Conservation (phyloP, 2,329 filamentous ascomycete species). For the Ilyonectria sp. region DNA sequence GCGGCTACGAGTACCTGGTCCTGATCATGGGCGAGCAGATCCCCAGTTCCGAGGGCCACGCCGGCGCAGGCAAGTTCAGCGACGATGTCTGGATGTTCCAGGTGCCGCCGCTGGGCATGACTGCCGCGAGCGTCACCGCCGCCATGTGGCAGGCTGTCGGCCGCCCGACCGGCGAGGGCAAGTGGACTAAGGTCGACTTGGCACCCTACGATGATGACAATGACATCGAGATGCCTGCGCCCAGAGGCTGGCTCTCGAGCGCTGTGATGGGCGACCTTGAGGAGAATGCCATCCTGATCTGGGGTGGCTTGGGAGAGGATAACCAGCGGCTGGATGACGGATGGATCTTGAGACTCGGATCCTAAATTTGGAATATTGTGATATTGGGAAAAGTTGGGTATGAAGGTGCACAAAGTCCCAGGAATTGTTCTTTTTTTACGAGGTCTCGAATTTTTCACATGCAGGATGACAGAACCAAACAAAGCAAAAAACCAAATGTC, state of each 20-base stretch:
- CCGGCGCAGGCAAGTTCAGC: constrained; percentile 68
- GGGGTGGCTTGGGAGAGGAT: constrained; percentile 70
- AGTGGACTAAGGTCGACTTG: constrained; percentile 67
- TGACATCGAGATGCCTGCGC: constrained; percentile 63
- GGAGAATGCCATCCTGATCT: constrained; percentile 71
- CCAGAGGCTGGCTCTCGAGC: constrained; percentile 72
- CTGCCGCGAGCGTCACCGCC: constrained; percentile 68
- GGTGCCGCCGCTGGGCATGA: constrained; percentile 69
- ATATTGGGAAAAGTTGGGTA: constrained; percentile 29
- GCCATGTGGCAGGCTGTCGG: constrained; percentile 69
- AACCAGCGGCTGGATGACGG: constrained; percentile 71
- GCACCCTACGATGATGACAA: constrained; percentile 68
- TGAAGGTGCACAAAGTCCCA: constrained; percentile 4
- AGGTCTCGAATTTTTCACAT: constrained; percentile 34
- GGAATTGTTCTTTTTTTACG: constrained; percentile 22
- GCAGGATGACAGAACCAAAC: constrained; percentile 25
- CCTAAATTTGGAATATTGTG: constrained; percentile 30
- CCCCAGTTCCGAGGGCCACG: constrained; percentile 64
- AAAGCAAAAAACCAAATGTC: constrained; percentile 19
- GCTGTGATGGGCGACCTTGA: constrained; percentile 72
- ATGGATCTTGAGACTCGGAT: constrained; percentile 73
- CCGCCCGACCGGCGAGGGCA: constrained; percentile 69
- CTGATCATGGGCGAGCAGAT: constrained; percentile 72
- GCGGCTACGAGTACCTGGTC: constrained; percentile 74
- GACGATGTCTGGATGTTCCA: constrained; percentile 77